Percentiles rank a stretch among this genome's conserved stretches.
Evolutionary conservation across 106 monocot genomes (phyloP).

Genomic region (Acorus calamus): DNA sequence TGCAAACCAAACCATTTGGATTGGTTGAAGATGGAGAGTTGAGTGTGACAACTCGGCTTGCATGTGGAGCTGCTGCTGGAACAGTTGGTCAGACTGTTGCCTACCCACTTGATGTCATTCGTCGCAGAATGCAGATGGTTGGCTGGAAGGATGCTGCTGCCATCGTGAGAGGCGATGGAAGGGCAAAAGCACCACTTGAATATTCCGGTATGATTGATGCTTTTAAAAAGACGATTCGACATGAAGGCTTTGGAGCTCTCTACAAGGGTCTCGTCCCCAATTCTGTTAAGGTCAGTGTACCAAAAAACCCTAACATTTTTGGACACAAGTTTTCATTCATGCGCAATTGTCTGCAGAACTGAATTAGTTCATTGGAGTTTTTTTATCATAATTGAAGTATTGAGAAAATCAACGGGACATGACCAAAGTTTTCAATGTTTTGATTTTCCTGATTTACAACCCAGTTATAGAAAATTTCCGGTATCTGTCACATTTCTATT

Average conservation of each 20-base stretch:
- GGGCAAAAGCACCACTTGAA: constrained; percentile 29
- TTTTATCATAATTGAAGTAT: too few species aligned
- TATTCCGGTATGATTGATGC: constrained; percentile 89
- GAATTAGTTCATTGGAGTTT: too few species aligned
- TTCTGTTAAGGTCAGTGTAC: constrained; percentile 61
- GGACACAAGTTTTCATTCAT: too few species aligned
- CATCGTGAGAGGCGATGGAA: constrained; percentile 42
- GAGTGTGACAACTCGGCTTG: constrained; percentile 46
- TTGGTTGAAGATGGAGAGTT: constrained; percentile 47
- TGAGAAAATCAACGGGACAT: too few species aligned
- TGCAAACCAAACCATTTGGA: constrained; percentile 48
- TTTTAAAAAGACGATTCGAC: constrained; percentile 63
- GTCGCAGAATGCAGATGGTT: constrained; percentile 87
- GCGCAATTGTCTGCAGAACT: too few species aligned
- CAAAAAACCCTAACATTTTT: too few species aligned
- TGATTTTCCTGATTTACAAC: too few species aligned
- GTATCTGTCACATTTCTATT: too few species aligned
- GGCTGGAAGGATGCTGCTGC: constrained; percentile 81
- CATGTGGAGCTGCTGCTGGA: constrained; percentile 74
- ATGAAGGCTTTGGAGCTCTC: constrained; percentile 73
- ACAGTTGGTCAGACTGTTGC: constrained; percentile 83
- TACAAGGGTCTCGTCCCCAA: constrained; percentile 90
- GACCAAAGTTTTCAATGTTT: too few species aligned
- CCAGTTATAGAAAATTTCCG: too few species aligned
- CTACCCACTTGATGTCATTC: constrained; percentile 82